Evolutionary conservation across 768 basidiomycete species (phyloP).

Genomic region (Tephrocybe sp.): DNA sequence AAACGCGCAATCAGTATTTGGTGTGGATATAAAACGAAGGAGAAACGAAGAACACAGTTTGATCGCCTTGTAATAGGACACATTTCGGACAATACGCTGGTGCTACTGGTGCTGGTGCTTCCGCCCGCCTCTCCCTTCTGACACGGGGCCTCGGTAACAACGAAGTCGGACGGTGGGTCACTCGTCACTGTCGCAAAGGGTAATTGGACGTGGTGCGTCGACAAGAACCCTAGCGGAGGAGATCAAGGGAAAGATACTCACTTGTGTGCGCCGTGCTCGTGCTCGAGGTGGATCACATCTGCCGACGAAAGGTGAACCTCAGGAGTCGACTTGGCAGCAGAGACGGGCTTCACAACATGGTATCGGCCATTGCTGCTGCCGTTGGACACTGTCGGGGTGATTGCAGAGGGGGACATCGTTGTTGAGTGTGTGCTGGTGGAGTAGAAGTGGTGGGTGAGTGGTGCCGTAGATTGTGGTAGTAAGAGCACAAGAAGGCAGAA

Average conservation of each 20-base stretch:
- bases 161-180: conserved; percentile 21
- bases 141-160: conserved; percentile 11
- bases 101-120: conserved; percentile 6
- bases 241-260: conserved; percentile 41
- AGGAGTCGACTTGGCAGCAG: conserved; percentile 2
- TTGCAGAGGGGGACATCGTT: conserved; percentile 27
- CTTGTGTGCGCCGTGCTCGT: conserved; percentile 88
- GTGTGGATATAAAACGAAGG: conserved; percentile 23
- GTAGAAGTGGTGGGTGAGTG: neutral
- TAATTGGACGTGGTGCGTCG: conserved; percentile 25
- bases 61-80: neutral
- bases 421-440: conserved; percentile 1
- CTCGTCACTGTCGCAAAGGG: conserved; percentile 24
- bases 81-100: conserved; percentile 13
- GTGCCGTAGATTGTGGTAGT: conserved; percentile 13
- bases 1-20: conserved; percentile 40
- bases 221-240: conserved; percentile 23
- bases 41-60: conserved; percentile 21
- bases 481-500: conserved; percentile 7
- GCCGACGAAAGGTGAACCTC: conserved; percentile 49
- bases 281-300: conserved; percentile 78
- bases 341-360: conserved; percentile 15
- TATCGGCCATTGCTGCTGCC: conserved; percentile 21
- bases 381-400: conserved; percentile 18
- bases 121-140: conserved; percentile 4